Evolutionary conservation across 345 rosid species (phyloP), one percentile per base, ranked within the genome.

Genomic region (Populus ilicifolia): DNA sequence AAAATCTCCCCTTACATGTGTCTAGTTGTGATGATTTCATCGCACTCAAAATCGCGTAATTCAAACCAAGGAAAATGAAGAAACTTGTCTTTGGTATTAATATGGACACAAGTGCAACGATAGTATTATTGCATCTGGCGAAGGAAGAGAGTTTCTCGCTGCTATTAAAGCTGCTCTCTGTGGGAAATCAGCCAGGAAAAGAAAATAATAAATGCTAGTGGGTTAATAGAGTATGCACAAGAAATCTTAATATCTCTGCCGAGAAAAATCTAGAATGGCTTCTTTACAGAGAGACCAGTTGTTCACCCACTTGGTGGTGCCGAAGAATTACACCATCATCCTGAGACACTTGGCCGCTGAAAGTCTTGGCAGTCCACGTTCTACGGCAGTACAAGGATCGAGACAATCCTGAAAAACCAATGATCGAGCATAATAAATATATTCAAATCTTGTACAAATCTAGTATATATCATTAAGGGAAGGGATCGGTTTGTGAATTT

Each of bases 281-380:
- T 65, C 85, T 73, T 54, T 77, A 44, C 62, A 46, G 85, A 69
- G 43, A 76, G 72, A 54, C 44, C 77, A 48, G 14, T 44, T 56
- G 64, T 41, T 71, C 54, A 43, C 16, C 11, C 38, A 66, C 46
- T 66, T 6, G 56, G 68, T 70, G 8, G 64, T 50, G 56, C 75
- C 39, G 61, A 12, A 23, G 56, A 72, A 20, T 56, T 73, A 62
- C 64, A 6, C 38, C 20, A 74, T 74, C 56, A 64, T 44, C 11
- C 36, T 35, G 16, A 27, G 78, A 66, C 68, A 75, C 72, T 29
- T 44, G 35, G 27, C 33, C 44, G 17, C 8, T 38, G 16, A 35
- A 38, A 18, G 20, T 52, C 9, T 2, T 6, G 18, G 59, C 13
- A 59, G 0, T 25, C 14, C 63, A n/a, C 29, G 27, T 59, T 10